phyloP scores from a whole-genome alignment of 345 rosid species.

The Pseudoturritis turrita region DNA sequence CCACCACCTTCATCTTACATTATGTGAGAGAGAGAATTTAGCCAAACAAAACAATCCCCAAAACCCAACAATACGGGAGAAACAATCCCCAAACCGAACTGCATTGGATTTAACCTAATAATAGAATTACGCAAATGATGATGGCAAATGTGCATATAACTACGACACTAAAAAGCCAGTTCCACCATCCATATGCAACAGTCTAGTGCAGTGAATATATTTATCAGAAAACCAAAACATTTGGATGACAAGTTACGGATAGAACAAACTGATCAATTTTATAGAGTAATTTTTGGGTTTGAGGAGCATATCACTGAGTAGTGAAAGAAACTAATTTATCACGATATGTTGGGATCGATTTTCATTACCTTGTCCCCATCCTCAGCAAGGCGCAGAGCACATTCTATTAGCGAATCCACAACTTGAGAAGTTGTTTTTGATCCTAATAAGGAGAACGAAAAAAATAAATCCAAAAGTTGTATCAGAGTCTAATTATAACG shows the following conservation, averaged over 20 bases:
- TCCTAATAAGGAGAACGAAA: slow-evolving; percentile 32
- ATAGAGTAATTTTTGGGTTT: not conserved
- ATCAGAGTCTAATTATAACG: not conserved
- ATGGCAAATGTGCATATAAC: slow-evolving; percentile 13
- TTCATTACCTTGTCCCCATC: slow-evolving; percentile 88
- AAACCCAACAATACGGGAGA: not conserved
- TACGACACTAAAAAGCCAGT: not conserved
- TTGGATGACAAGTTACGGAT: not conserved
- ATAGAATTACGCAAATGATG: not conserved
- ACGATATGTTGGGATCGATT: not conserved
- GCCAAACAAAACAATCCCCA: not conserved
- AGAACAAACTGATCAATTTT: not conserved
- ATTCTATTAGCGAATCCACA: slow-evolving; percentile 45
- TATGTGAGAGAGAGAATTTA: slow-evolving; percentile 3
- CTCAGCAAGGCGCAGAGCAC: slow-evolving; percentile 72
- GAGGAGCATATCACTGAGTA: not conserved
- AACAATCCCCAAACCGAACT: slow-evolving; percentile 68
- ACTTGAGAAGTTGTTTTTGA: slow-evolving; percentile 28
- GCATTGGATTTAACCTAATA: slow-evolving; percentile 75
- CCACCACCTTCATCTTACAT: slow-evolving; percentile 38
- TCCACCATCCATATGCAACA: not conserved
- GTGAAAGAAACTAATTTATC: not conserved
- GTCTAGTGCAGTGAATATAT: not conserved
- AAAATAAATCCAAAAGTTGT: not conserved
- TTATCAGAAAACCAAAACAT: not conserved